These are phyloP conservation scores for Dipodascopsis uninucleata DNA, from an alignment of 805 yeast genomes.

Conservation along the genomic window DNA sequence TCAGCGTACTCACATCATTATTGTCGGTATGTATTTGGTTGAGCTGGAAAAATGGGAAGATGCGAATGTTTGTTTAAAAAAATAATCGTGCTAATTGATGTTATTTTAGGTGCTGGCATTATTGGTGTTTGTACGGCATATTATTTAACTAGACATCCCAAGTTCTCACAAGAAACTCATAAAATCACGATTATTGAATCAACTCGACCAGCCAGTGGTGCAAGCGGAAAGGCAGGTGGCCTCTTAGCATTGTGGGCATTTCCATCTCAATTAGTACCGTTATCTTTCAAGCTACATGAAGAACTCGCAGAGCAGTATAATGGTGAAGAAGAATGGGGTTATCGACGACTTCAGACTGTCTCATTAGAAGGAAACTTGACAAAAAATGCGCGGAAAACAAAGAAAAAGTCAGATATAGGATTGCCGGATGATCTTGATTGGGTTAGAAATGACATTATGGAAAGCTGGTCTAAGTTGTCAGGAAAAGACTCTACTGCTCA, in stretches of 20 bases:
- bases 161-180: slow-evolving; percentile 64
- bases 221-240: slow-evolving; percentile 97
- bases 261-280: slow-evolving; percentile 88
- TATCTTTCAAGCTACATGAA: slow-evolving; percentile 81
- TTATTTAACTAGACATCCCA: slow-evolving; percentile 77
- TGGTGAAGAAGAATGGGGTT: slow-evolving; percentile 92
- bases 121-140: slow-evolving; percentile 95
- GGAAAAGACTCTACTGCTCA: slow-evolving; percentile 89
- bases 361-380: slow-evolving; percentile 77
- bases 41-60: not conserved
- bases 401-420: slow-evolving; percentile 13
- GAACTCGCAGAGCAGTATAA: slow-evolving; percentile 71
- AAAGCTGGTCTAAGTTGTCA: slow-evolving; percentile 75
- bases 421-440: slow-evolving; percentile 70
- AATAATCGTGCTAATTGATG: slow-evolving; percentile 2
- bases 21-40: slow-evolving; percentile 53
- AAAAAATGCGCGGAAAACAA: slow-evolving; percentile 19
- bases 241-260: slow-evolving; percentile 93
- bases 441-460: slow-evolving; percentile 63
- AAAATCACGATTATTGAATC: slow-evolving; percentile 85
- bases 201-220: slow-evolving; percentile 94
- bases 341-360: slow-evolving; percentile 80
- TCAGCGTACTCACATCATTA: slow-evolving; percentile 56
- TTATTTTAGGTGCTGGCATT: slow-evolving; percentile 67
- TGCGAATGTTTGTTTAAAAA: too few relatives aligned